Conservation (phyloP, 164 flowering plant genomes). For the Aristolochia californica region DNA sequence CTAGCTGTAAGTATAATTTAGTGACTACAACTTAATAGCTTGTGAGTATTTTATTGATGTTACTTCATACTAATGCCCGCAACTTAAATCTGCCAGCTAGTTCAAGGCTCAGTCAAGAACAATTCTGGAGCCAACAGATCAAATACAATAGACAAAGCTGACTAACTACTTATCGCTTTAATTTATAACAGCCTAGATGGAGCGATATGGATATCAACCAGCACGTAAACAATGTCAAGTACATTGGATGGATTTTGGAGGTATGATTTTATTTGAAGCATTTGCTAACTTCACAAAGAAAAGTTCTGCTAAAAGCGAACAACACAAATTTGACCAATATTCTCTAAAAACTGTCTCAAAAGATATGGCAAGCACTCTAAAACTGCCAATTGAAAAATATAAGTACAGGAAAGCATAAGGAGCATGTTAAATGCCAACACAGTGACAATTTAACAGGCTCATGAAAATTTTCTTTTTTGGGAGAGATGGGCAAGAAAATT, state of each 20-base stretch:
- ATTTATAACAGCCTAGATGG: slow-evolving; percentile 61
- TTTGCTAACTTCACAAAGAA: neutral
- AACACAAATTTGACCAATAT: no score
- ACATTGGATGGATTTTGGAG: slow-evolving; percentile 86
- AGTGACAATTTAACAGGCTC: no score
- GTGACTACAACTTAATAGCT: no score
- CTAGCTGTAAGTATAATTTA: slow-evolving; percentile 68
- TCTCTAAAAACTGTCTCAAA: no score
- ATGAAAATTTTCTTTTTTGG: no score
- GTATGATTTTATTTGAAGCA: slow-evolving; percentile 17
- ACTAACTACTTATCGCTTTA: neutral
- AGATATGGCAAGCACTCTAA: neutral
- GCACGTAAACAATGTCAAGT: slow-evolving; percentile 80
- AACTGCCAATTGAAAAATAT: neutral
- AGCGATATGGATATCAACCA: slow-evolving; percentile 78
- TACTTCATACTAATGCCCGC: neutral
- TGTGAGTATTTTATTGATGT: neutral
- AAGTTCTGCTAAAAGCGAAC: no score
- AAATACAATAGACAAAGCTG: neutral
- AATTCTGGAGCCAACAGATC: neutral
- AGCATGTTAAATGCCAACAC: no score
- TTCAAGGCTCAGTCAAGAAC: neutral
- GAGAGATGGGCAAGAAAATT: no score
- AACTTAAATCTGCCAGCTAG: neutral
- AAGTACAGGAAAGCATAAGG: neutral